phyloP scores from a whole-genome alignment of 176 grass and related monocot species.

The Areca catechu region DNA sequence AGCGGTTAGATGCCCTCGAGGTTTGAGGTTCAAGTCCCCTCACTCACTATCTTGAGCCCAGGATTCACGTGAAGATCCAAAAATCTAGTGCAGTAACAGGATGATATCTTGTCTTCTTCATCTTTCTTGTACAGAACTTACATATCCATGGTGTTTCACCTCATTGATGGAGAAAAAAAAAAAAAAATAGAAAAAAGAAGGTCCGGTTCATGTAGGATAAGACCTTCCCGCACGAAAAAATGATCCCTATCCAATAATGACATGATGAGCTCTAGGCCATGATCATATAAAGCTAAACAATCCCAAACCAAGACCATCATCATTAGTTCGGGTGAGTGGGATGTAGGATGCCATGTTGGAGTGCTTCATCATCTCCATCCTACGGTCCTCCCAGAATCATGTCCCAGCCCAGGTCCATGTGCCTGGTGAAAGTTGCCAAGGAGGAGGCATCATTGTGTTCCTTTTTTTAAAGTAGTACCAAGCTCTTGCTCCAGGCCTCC shows the following conservation, averaged over 20 bases:
- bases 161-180: too few relatives aligned
- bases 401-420: conserved; percentile 26
- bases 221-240: neutral
- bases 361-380: too few relatives aligned
- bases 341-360: neutral
- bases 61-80: too few relatives aligned
- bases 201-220: neutral
- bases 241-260: conserved; percentile 1
- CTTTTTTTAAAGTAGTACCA: conserved; percentile 20
- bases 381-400: neutral
- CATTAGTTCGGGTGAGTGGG: conserved; percentile 8
- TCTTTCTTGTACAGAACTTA: too few relatives aligned
- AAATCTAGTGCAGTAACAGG: too few relatives aligned
- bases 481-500: neutral
- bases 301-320: conserved; percentile 16
- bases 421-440: conserved; percentile 18
- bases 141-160: too few relatives aligned
- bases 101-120: too few relatives aligned
- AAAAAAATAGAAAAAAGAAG: conserved; percentile 5
- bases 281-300: conserved; percentile 25
- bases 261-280: conserved; percentile 19
- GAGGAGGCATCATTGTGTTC: conserved; percentile 38
- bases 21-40: too few relatives aligned
- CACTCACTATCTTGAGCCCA: too few relatives aligned
- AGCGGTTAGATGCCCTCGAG: too few relatives aligned